Evolutionary conservation across 768 basidiomycete genomes (phyloP).

Genomic region (Leccinum broughii): DNA sequence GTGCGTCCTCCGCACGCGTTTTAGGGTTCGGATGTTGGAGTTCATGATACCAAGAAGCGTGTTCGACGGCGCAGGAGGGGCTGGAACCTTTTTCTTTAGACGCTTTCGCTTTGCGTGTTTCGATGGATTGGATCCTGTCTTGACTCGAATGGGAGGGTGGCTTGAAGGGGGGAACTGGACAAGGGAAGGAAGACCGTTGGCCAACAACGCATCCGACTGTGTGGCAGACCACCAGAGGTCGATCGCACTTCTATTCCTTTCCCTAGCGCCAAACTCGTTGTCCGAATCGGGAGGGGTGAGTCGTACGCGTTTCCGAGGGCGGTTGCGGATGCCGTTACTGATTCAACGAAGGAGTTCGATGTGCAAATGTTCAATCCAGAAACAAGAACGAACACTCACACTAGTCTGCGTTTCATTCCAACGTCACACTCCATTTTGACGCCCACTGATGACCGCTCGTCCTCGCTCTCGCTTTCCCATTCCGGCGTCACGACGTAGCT

Average conservation of each 20-base stretch:
- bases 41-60: conserved; percentile 73
- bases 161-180: conserved; percentile 32
- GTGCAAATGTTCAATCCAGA: conserved; percentile 2
- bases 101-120: conserved; percentile 24
- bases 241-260: conserved; percentile 43
- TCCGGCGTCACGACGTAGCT: conserved; percentile 21
- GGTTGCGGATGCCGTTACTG: conserved; percentile 32
- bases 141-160: conserved; percentile 10
- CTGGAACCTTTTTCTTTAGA: conserved; percentile 22
- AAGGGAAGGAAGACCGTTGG: conserved; percentile 62
- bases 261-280: conserved; percentile 26
- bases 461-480: conserved; percentile 41
- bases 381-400: conserved; percentile 20
- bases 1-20: conserved; percentile 71
- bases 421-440: conserved; percentile 32
- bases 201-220: conserved; percentile 58
- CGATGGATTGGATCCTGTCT: conserved; percentile 11
- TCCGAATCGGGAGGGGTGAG: conserved; percentile 43
- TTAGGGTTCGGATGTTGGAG: conserved; percentile 72
- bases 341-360: neutral
- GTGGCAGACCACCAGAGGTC: conserved; percentile 78
- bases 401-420: conserved; percentile 65
- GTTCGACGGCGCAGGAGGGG: conserved; percentile 32
- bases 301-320: conserved; percentile 65
- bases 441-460: conserved; percentile 22